These are phyloP conservation scores for Perilla frutescens DNA, from an alignment of 257 asterid species.

Conservation along the genomic window DNA sequence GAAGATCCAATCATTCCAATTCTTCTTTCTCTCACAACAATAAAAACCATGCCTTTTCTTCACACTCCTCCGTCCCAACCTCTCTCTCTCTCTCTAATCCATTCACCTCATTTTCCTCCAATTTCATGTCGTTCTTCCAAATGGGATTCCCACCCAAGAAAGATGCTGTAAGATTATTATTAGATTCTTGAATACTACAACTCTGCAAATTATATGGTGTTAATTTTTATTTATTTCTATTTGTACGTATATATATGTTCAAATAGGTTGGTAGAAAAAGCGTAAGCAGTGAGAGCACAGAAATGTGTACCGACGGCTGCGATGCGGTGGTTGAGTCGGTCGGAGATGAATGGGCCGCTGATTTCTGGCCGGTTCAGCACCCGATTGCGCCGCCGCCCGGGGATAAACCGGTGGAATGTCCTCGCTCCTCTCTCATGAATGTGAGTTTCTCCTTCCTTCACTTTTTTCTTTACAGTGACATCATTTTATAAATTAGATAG, in stretches of 20 bases:
- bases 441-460: slow-evolving; percentile 4
- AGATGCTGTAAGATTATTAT: slow-evolving; percentile 17
- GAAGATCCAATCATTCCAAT: slow-evolving; percentile 24
- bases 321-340: not conserved
- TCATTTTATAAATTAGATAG: no score
- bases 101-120: not conserved
- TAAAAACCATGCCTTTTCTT: slow-evolving; percentile 2
- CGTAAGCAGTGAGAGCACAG: slow-evolving; percentile 27
- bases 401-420: slow-evolving; percentile 37
- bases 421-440: slow-evolving; percentile 30
- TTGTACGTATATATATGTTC: no score
- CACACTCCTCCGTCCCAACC: not conserved
- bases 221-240: no score
- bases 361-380: slow-evolving; percentile 36
- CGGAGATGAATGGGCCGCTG: slow-evolving; percentile 22
- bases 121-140: slow-evolving; percentile 33
- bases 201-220: not conserved
- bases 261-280: slow-evolving; percentile 23
- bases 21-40: not conserved
- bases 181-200: not conserved
- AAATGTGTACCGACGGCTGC: not conserved
- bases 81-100: not conserved
- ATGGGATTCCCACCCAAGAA: slow-evolving; percentile 21
- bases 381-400: slow-evolving; percentile 38
- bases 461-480: no score